A percentile compares a stretch with the other conserved stretches of the same genome.
These are phyloP conservation scores for Balakata baccata DNA, from an alignment of 345 rosid species.

Conservation along the genomic window DNA sequence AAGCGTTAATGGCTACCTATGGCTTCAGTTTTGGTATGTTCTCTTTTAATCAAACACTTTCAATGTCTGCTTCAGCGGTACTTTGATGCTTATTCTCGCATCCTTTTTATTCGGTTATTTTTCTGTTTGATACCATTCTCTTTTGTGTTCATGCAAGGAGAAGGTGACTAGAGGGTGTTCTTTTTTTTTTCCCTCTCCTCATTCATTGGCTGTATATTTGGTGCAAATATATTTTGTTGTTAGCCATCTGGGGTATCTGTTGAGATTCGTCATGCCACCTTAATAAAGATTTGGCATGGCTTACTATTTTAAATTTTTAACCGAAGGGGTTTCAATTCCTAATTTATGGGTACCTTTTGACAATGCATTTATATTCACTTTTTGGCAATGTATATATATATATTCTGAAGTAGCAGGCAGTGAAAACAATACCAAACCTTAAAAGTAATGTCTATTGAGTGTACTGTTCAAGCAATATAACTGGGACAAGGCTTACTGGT, in stretches of 20 bases:
- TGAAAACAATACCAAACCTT: not conserved
- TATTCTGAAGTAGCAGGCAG: not conserved
- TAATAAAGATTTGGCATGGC: not conserved
- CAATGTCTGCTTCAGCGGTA: slow-evolving; percentile 10
- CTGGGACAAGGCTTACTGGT: not conserved
- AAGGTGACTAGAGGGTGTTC: not conserved
- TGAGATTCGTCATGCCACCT: not conserved
- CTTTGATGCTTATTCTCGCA: not conserved
- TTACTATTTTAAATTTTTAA: not conserved
- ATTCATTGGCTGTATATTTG: not conserved
- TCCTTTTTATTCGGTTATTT: too few species aligned
- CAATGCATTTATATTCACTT: not conserved
- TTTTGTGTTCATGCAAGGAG: not conserved
- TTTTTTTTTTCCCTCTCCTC: not conserved
- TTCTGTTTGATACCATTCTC: not conserved
- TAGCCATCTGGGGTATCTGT: not conserved
- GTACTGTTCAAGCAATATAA: not conserved
- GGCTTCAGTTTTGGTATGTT: slow-evolving; percentile 88
- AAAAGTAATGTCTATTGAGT: not conserved
- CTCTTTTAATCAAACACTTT: not conserved
- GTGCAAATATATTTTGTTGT: not conserved
- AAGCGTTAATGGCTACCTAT: slow-evolving; percentile 89
- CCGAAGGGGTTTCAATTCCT: not conserved
- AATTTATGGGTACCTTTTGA: not conserved
- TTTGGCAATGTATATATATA: not conserved